phyloP scores from a whole-genome alignment of 441 rosid genomes.

The Pelargonium cotyledonis region DNA sequence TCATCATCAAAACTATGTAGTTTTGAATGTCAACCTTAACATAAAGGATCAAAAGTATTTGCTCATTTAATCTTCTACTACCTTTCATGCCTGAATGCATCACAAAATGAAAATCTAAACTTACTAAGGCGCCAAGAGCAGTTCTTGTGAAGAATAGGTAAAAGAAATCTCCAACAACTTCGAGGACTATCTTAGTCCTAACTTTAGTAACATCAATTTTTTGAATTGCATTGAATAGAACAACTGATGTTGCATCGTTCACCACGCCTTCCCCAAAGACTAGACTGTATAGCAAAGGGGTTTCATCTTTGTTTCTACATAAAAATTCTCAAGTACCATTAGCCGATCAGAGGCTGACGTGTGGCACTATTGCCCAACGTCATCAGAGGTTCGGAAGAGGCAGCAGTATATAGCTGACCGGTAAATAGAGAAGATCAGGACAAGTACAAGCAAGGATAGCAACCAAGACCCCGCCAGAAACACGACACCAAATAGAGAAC shows the following conservation, averaged over 20 bases:
- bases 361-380: no score
- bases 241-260: constrained; percentile 86
- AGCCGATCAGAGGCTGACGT: no score
- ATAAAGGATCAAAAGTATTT: no score
- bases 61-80: neutral
- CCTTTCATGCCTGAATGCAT: neutral
- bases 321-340: no score
- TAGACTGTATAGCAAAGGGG: constrained; percentile 72
- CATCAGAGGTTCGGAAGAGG: no score
- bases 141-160: constrained; percentile 79
- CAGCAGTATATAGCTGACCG: no score
- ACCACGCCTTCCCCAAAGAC: constrained; percentile 96
- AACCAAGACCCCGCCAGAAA: no score
- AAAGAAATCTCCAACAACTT: constrained; percentile 50
- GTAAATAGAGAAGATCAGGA: no score
- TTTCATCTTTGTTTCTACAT: no score
- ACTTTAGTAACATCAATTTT: constrained; percentile 53
- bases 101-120: constrained; percentile 19
- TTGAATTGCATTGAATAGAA: constrained; percentile 74
- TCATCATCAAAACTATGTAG: no score
- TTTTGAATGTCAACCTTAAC: neutral
- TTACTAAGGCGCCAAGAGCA: constrained; percentile 56
- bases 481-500: no score
- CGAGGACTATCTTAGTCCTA: constrained; percentile 37
- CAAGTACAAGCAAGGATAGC: no score